Conservation (phyloP, 306 rosid genomes). For the Canavalia ensiformis region DNA sequence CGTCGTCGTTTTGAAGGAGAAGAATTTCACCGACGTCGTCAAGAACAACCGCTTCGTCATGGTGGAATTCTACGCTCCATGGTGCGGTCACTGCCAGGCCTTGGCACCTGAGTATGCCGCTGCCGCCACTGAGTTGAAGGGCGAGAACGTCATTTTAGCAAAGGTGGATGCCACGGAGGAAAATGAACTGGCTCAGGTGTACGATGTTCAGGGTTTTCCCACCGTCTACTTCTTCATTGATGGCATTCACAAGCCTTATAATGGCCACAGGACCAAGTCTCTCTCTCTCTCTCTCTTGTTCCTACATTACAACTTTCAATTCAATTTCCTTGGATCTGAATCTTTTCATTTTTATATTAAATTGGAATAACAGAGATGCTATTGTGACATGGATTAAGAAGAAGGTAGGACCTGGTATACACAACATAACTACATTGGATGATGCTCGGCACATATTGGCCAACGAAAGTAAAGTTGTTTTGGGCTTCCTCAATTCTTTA, state of each 20-base stretch:
- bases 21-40: conserved; percentile 72
- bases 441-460: conserved; percentile 77
- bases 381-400: conserved; percentile 95
- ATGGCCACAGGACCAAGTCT: conserved; percentile 87
- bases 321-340: conserved; percentile 18
- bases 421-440: conserved; percentile 80
- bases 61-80: conserved; percentile 98
- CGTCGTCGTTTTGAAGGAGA: conserved; percentile 86
- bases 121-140: conserved; percentile 89
- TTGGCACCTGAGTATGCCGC: conserved; percentile 92
- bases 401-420: conserved; percentile 90
- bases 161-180: conserved; percentile 94
- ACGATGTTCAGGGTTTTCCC: conserved; percentile 89
- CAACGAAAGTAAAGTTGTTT: conserved; percentile 78
- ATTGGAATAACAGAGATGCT: conserved; percentile 67
- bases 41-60: conserved; percentile 72
- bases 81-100: conserved; percentile 99
- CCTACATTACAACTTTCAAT: not conserved
- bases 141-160: conserved; percentile 73
- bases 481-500: conserved; percentile 90
- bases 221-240: conserved; percentile 78
- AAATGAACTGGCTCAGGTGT: conserved; percentile 80
- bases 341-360: not conserved
- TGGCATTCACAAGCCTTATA: conserved; percentile 80
- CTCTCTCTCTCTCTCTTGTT: not conserved